A percentile compares a stretch with the other conserved stretches of the same genome.
Conservation (phyloP, 2,329 filamentous ascomycete genomes). For the Penicillium sp. region DNA sequence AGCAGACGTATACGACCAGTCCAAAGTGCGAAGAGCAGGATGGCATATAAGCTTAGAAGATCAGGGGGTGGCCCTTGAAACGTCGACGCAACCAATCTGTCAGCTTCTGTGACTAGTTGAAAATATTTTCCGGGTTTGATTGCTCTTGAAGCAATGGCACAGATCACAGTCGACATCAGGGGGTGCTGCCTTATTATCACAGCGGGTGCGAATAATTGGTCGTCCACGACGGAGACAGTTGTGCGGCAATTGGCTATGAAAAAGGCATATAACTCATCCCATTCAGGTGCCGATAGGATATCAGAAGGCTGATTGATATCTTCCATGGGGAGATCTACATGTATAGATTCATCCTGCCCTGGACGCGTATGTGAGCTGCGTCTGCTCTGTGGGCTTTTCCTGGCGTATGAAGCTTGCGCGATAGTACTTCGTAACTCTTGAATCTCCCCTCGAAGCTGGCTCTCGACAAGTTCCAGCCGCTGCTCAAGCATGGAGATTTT, state of each 20-base stretch:
- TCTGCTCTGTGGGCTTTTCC: background rate
- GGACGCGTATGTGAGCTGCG: background rate
- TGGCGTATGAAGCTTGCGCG: background rate
- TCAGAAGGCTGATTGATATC: background rate
- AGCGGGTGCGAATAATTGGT: background rate
- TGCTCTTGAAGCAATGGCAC: background rate
- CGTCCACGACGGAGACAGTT: background rate
- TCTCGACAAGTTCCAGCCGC: background rate
- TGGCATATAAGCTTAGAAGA: background rate
- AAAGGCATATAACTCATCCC: constrained; percentile 1
- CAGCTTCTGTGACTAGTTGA: background rate
- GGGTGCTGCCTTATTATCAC: background rate
- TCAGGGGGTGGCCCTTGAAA: background rate
- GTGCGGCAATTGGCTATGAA: background rate
- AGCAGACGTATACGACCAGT: background rate
- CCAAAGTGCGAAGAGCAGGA: background rate
- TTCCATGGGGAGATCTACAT: background rate
- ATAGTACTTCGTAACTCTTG: background rate
- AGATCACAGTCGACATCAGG: constrained; percentile 1
- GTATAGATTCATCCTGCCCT: background rate
- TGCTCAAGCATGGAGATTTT: constrained; percentile 1
- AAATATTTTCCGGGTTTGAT: background rate
- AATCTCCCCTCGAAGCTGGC: background rate
- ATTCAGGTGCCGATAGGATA: background rate
- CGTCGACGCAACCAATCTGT: background rate